A percentile compares a stretch with the other conserved stretches of the same genome.
Evolutionary conservation across 1,284 basidiomycete species (phyloP).

Genomic region (Cutaneotrichosporon cutaneum): DNA sequence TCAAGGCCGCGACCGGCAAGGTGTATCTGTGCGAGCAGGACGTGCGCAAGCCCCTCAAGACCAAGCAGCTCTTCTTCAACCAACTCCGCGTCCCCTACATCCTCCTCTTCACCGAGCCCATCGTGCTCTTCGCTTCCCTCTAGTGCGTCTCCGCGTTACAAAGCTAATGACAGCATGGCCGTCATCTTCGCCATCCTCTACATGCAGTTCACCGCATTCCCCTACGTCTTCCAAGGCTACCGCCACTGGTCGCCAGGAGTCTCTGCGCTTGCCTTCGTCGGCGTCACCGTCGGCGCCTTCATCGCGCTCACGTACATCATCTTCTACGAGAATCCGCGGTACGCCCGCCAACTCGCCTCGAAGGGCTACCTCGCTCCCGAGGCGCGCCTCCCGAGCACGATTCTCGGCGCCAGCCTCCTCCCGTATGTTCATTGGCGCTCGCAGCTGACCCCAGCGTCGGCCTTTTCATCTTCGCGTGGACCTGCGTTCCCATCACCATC

Average conservation of each 20-base stretch:
- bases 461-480: conserved; percentile 55
- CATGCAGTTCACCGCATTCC: conserved; percentile 50
- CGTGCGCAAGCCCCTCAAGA: conserved; percentile 40
- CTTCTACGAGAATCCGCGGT: conserved; percentile 34
- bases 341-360: conserved; percentile 21
- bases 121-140: conserved; percentile 50
- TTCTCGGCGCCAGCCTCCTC: conserved; percentile 60
- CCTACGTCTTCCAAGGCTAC: conserved; percentile 43
- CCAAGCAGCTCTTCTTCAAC: conserved; percentile 43
- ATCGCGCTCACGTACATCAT: conserved; percentile 61
- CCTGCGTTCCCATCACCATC: conserved; percentile 57
- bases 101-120: conserved; percentile 54
- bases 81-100: conserved; percentile 52
- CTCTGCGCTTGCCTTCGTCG: conserved; percentile 65
- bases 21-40: conserved; percentile 51
- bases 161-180: conserved; percentile 28
- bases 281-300: conserved; percentile 61
- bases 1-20: conserved; percentile 51
- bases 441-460: conserved; percentile 13
- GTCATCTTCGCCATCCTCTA: conserved; percentile 52
- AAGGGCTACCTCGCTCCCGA: conserved; percentile 34
- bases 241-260: conserved; percentile 55
- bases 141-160: conserved; percentile 1
- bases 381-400: conserved; percentile 63
- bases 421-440: conserved; percentile 42